phyloP scores from a whole-genome alignment of 306 rosid genomes.

The Medicago arabica region DNA sequence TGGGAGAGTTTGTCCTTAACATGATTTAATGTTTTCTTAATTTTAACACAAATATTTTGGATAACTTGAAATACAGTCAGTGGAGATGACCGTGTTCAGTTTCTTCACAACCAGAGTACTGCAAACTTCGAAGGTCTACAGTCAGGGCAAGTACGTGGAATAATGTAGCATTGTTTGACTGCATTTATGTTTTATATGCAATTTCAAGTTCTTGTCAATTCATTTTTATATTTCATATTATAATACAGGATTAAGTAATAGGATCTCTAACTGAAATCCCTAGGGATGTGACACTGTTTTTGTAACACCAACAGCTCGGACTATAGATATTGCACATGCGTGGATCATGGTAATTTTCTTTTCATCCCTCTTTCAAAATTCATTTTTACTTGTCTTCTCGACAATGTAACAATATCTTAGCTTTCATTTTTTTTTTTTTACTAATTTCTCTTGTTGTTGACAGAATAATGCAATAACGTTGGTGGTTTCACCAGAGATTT shows the following conservation, averaged over 20 bases:
- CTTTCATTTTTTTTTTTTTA: conserved; percentile 4
- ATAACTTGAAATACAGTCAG: conserved; percentile 60
- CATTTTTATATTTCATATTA: conserved; percentile 54
- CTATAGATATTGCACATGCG: conserved; percentile 88
- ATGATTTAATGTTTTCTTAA: conserved; percentile 20
- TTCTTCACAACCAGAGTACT: conserved; percentile 97
- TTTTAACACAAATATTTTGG: conserved; percentile 34
- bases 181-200: conserved; percentile 33
- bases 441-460: conserved; percentile 38
- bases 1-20: conserved; percentile 12
- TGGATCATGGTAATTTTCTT: conserved; percentile 82
- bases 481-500: conserved; percentile 73
- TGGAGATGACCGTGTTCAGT: conserved; percentile 87
- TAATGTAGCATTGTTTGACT: conserved; percentile 43
- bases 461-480: conserved; percentile 80
- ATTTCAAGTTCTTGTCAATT: conserved; percentile 39
- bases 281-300: conserved; percentile 98
- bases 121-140: conserved; percentile 80
- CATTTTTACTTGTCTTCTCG: conserved; percentile 31
- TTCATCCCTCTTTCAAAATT: conserved; percentile 10
- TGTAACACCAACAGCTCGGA: conserved; percentile 97
- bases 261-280: conserved; percentile 75
- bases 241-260: conserved; percentile 70
- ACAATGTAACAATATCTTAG: conserved; percentile 24
- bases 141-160: conserved; percentile 73